Evolutionary conservation across 2,329 filamentous ascomycete genomes (phyloP).

Genomic region (Immersiporthe knoxdaviesiana): DNA sequence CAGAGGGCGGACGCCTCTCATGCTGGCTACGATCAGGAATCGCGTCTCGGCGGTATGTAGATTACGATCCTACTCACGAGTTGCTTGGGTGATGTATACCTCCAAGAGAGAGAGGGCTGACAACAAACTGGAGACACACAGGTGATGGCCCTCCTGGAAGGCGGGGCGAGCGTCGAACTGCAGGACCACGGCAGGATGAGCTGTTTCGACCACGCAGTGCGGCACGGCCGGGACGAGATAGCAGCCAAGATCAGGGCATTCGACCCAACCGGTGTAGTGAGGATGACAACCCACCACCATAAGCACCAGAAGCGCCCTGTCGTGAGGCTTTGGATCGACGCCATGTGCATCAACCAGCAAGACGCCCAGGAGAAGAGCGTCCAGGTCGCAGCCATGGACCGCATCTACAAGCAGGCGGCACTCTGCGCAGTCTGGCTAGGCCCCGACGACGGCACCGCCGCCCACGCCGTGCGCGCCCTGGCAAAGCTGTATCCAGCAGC

Average conservation of each 20-base stretch:
- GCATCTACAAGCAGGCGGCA: constrained; percentile 11
- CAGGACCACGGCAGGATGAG: not conserved
- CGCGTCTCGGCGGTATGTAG: not conserved
- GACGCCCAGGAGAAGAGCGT: constrained; percentile 18
- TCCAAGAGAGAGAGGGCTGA: not conserved
- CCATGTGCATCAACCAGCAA: constrained; percentile 23
- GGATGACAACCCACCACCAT: not conserved
- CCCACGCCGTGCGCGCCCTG: constrained; percentile 3
- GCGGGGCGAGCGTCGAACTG: not conserved
- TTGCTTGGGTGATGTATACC: no score
- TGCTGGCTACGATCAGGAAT: not conserved
- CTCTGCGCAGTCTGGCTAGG: constrained; percentile 24
- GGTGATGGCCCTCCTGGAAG: not conserved
- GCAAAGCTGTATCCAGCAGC: not conserved
- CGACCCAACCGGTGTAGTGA: not conserved
- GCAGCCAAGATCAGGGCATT: not conserved
- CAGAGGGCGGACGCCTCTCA: not conserved
- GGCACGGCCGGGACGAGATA: not conserved
- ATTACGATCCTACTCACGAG: not conserved
- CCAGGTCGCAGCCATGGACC: constrained; percentile 23
- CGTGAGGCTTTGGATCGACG: constrained; percentile 11
- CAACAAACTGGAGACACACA: not conserved
- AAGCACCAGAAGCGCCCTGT: not conserved
- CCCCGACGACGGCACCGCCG: not conserved
- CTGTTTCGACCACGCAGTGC: not conserved